Conservation (phyloP, 805 yeast genomes). For the Hanseniaspora singularis region DNA sequence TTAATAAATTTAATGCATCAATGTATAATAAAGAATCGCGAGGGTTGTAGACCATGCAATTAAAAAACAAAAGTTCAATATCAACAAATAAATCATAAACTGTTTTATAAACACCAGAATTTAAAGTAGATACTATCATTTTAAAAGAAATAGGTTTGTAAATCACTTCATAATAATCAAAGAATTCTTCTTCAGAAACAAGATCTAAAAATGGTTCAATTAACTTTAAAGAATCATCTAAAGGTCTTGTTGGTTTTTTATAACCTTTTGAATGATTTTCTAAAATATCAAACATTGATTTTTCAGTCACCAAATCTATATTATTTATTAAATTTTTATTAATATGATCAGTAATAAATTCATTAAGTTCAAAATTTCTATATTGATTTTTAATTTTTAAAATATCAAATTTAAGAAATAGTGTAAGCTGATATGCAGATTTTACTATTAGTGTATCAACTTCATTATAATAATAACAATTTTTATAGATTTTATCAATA, state of each 20-base stretch:
- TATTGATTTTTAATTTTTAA: conserved; percentile 30
- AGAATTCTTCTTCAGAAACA: conserved; percentile 58
- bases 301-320: conserved; percentile 16
- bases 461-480: conserved; percentile 65
- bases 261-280: conserved; percentile 17
- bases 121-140: conserved; percentile 42
- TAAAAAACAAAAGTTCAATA: conserved; percentile 52
- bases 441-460: conserved; percentile 51
- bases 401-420: conserved; percentile 44
- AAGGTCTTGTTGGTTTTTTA: conserved; percentile 15
- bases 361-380: conserved; percentile 25
- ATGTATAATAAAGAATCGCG: conserved; percentile 58
- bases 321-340: conserved; percentile 12
- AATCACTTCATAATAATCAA: conserved; percentile 68
- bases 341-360: conserved; percentile 21
- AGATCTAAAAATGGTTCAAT: conserved; percentile 66
- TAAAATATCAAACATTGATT: conserved; percentile 17
- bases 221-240: conserved; percentile 28
- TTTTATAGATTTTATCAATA: conserved; percentile 52
- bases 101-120: conserved; percentile 39
- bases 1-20: conserved; percentile 54
- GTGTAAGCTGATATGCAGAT: conserved; percentile 47
- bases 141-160: conserved; percentile 63
- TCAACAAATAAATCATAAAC: conserved; percentile 51
- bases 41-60: conserved; percentile 70